Base-by-base conservation (phyloP, 768 basidiomycete genomes). In the Fomitopsis serialis region DNA sequence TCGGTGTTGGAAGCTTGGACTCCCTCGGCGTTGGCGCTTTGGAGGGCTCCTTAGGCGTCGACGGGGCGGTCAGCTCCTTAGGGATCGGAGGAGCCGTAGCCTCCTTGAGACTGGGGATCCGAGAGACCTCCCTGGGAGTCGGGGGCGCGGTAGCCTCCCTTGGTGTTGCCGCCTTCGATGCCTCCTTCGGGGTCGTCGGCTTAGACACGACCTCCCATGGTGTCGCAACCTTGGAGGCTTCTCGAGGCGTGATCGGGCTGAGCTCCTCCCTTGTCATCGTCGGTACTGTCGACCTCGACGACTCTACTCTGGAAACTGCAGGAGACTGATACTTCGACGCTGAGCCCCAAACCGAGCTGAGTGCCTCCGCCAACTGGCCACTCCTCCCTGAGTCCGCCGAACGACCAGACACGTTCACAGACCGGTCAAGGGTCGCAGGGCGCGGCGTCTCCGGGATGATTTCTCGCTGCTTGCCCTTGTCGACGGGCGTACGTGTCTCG, bases 331-430 rank as follows among this genome's bases (percentile, higher is more conserved):
- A 36, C 34, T 50, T 51, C 21, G 56, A 57, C 5, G 45, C 27
- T 6, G 59, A 21, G 23, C 80, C 82, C 79, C 81, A 81, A 5
- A 80, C 69, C 0, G 78, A 72, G 21, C 62, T 72, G 42, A 80
- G 72, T 4, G 74, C 60, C 1, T 80, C 70, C 1, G 62, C 74
- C 21, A 80, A 70, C 49, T 66, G 70, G 15, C 60, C 57, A 50
- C 60, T 61, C 37, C 60, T 69, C 45, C 71, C 71, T 25, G 72
- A 70, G 22, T 71, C 71, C 19, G 69, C 63, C n/a, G 66, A 67
- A 6, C 61, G 60, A 25, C 62, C 66, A 9, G 66, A 68, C 29
- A 62, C 51, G 36, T 63, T 66, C 43, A 68, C 56, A 13, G 65
- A 62, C 23, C 68, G 63, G 58, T 66, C 75, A 67, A 62, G 75